Evolutionary conservation across 495 filamentous ascomycete genomes (phyloP).

Genomic region (Apiosordaria backusii): DNA sequence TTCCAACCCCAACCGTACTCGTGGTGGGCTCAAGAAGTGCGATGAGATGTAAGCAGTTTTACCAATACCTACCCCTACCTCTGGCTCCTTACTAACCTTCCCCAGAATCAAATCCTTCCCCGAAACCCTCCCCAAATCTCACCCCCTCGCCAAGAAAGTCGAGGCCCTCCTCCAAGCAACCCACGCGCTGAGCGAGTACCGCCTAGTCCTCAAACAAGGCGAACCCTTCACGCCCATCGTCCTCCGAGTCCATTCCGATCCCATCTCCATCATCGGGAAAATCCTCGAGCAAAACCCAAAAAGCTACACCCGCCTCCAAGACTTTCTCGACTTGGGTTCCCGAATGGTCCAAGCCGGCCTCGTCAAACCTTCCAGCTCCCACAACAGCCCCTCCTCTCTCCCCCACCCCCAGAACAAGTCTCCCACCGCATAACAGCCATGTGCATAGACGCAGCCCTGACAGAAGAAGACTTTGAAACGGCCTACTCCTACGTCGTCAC

Average conservation of each 20-base stretch:
- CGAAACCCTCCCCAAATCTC: conserved; percentile 56
- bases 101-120: conserved; percentile 66
- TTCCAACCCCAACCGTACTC: conserved; percentile 78
- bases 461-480: conserved; percentile 90
- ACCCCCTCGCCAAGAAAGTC: conserved; percentile 50
- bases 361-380: conserved; percentile 21
- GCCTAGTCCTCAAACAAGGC: conserved; percentile 82
- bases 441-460: conserved; percentile 82
- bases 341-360: conserved; percentile 74
- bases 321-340: conserved; percentile 72
- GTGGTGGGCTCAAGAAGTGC: conserved; percentile 80
- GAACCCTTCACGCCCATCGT: conserved; percentile 90
- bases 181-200: conserved; percentile 82
- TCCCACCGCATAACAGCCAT: conserved; percentile 67
- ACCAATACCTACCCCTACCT: not conserved
- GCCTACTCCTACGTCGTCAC: conserved; percentile 93
- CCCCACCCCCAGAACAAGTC: conserved; percentile 24
- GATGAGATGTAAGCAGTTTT: conserved; percentile 66
- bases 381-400: conserved; percentile 43
- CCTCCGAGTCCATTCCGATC: conserved; percentile 81
- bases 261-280: conserved; percentile 75
- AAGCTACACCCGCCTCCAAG: conserved; percentile 82
- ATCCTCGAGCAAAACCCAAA: conserved; percentile 83
- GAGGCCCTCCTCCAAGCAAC: conserved; percentile 77
- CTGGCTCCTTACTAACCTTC: conserved; percentile 12